These are phyloP conservation scores for Aspergillus pseudoviridinutans DNA, from an alignment of 2,329 filamentous ascomycete species.

Conservation along the genomic window DNA sequence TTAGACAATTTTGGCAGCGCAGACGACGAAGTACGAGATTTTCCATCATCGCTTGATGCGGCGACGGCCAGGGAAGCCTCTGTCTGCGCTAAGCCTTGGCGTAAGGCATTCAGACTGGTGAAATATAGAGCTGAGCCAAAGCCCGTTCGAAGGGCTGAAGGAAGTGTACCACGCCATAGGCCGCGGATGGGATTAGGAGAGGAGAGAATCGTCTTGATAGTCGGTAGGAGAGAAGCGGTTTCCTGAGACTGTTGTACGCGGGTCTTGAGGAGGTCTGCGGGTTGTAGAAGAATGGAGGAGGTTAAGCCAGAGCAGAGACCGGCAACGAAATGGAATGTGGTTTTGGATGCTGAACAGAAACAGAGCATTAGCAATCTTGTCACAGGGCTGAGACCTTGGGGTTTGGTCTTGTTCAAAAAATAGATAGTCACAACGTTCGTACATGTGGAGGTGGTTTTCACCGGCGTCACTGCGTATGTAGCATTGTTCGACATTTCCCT, in stretches of 20 bases:
- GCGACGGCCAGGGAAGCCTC: constrained; percentile 39
- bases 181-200: constrained; percentile 64
- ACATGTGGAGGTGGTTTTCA: constrained; percentile 30
- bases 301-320: constrained; percentile 83
- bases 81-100: constrained; percentile 58
- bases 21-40: constrained; percentile 50
- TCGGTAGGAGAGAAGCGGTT: constrained; percentile 62
- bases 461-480: constrained; percentile 24
- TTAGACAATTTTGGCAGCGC: constrained; percentile 78
- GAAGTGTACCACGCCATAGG: constrained; percentile 89
- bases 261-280: constrained; percentile 93
- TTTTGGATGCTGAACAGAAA: constrained; percentile 34
- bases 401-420: neutral
- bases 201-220: constrained; percentile 65
- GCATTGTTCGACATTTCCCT: constrained; percentile 30
- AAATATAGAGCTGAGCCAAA: constrained; percentile 95
- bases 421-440: constrained; percentile 7
- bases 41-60: constrained; percentile 23
- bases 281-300: constrained; percentile 87
- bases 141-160: constrained; percentile 88
- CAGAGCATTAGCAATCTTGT: neutral
- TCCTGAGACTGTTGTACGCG: constrained; percentile 80
- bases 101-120: constrained; percentile 76
- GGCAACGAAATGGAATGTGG: constrained; percentile 77
- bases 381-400: neutral